Evolutionary conservation across 768 basidiomycete species (phyloP), one percentile per base, ranked within the genome.

Genomic region (Scleroderma citrinum): DNA sequence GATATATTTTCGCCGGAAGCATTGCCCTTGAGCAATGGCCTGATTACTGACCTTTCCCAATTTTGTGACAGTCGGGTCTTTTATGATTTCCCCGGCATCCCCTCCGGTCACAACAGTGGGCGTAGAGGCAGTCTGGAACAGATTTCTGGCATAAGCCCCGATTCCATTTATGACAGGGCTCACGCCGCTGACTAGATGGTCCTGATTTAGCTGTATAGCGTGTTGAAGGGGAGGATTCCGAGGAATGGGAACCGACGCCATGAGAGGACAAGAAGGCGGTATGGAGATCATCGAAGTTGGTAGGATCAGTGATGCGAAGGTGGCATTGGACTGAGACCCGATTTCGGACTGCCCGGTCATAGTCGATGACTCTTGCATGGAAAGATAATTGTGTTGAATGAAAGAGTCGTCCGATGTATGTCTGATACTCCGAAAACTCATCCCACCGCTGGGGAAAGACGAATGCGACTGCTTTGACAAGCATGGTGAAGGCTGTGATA

Each of bases 321-420:
- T 38, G 8, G 17, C 48, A 53, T 23, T 56, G 49, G 6, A 56
- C 52, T 26, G 46, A 55, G 17, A 67, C 62, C 7, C 42, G n/a
- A 3, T 59, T 56, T 2, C 70, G 43, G 16, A 69, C 48, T 0
- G 65, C 66, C 20, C 8, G 26, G 26, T 29, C 26, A 8, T 29
- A 29, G 4, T 29, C 5, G 26, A 29, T 29, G 26, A 29, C 26
- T 5, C 26, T 4, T 8, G 4, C 5, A 8, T 29, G 26, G 55
- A 52, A 52, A 73, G 69, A 46, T 54, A 66, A 5, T 55, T 36
- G 49, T 72, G 13, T 7, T 13, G 34, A 35, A 35, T 10, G 34
- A 13, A 35, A 35, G 13, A 35, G 34, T 6, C 13, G 17, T 6
- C 34, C 34, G 17, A 35, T 7, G 34, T 7, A 5, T 7, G 1